A percentile compares a stretch with the other conserved stretches of the same genome.
phyloP scores from a whole-genome alignment of 768 basidiomycete species.

The Trichaptum fuscoviolaceum region DNA sequence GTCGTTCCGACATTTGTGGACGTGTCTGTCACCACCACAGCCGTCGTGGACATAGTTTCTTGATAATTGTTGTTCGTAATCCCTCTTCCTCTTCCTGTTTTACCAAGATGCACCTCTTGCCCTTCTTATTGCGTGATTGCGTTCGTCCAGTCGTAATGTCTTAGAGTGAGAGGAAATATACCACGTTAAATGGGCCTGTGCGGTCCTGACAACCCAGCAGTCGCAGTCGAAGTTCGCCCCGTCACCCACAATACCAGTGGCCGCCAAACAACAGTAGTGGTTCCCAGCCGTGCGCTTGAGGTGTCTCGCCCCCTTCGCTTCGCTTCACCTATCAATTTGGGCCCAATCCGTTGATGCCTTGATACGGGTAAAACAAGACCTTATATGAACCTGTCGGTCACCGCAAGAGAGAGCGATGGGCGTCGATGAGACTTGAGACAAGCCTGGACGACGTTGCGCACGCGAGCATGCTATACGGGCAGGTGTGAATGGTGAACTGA shows the following conservation, averaged over 20 bases:
- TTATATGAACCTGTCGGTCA: not conserved
- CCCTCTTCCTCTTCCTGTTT: too few relatives aligned
- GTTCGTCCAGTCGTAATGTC: too few relatives aligned
- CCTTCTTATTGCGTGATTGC: too few relatives aligned
- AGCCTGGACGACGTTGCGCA: not conserved
- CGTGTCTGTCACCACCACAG: too few relatives aligned
- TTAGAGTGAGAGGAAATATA: not conserved
- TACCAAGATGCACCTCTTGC: too few relatives aligned
- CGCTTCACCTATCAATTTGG: too few relatives aligned
- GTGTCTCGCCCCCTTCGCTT: not conserved
- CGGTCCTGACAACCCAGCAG: not conserved
- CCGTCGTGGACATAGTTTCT: not conserved
- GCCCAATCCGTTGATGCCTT: too few relatives aligned
- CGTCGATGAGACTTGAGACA: not conserved
- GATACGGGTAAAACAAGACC: too few relatives aligned
- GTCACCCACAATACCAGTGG: not conserved
- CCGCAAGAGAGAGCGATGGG: not conserved
- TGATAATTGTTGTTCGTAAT: too few relatives aligned
- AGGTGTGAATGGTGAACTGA: not conserved
- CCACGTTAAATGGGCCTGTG: too few relatives aligned
- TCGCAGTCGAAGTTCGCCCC: not conserved
- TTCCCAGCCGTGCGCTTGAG: not conserved
- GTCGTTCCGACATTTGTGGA: not conserved
- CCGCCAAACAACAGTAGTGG: not conserved
- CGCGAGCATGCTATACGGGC: not conserved